Percentiles rank a stretch among this genome's conserved stretches.
These are phyloP conservation scores for Cyberlindnera misumaiensis DNA, from an alignment of 805 yeast genomes.

Conservation along the genomic window DNA sequence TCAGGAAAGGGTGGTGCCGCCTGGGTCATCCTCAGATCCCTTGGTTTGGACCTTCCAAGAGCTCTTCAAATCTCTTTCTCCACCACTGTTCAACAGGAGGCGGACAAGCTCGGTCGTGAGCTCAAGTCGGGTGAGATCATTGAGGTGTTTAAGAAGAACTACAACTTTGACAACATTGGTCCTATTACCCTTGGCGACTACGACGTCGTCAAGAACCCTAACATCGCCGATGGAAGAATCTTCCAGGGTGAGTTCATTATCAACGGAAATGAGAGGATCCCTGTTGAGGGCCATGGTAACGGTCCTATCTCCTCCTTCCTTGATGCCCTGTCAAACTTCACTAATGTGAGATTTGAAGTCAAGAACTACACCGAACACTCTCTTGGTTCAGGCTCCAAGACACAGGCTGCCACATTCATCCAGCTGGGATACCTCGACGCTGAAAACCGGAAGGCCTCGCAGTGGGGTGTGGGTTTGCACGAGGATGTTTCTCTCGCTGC, in stretches of 20 bases:
- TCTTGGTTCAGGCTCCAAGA: constrained; percentile 62
- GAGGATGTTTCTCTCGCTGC: constrained; percentile 88
- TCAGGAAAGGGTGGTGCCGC: constrained; percentile 90
- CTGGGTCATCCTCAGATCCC: constrained; percentile 65
- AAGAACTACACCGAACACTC: constrained; percentile 67
- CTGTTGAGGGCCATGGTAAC: constrained; percentile 56
- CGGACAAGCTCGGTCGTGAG: constrained; percentile 65
- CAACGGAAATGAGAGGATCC: constrained; percentile 17
- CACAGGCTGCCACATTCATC: constrained; percentile 72
- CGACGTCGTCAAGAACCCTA: constrained; percentile 28
- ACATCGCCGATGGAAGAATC: constrained; percentile 34
- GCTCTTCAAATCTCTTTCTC: constrained; percentile 64
- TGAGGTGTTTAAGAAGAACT: constrained; percentile 45
- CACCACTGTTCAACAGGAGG: constrained; percentile 51
- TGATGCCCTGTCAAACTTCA: constrained; percentile 50
- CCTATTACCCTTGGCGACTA: constrained; percentile 35
- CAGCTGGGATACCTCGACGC: constrained; percentile 44
- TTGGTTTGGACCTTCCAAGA: constrained; percentile 72
- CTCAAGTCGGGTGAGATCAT: constrained; percentile 61
- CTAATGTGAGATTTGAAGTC: constrained; percentile 52
- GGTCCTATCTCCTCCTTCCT: constrained; percentile 75
- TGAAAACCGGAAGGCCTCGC: constrained; percentile 32
- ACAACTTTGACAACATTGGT: constrained; percentile 39
- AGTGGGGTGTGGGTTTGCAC: constrained; percentile 92
- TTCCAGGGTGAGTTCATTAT: constrained; percentile 36